Evolutionary conservation across 805 yeast genomes (phyloP).

Genomic region (Kodamaea lidongshanica): DNA sequence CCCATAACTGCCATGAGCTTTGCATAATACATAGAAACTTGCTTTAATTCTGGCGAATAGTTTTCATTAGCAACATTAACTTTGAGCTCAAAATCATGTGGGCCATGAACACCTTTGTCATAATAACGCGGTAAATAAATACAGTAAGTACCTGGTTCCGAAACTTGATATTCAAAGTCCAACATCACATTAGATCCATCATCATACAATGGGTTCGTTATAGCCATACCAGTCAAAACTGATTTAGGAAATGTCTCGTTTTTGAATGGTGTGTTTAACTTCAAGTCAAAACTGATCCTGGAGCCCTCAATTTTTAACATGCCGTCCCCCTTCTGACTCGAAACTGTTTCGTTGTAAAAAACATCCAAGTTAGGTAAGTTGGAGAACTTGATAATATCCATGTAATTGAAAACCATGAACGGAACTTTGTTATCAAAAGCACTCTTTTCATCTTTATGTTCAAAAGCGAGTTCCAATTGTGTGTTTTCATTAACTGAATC

Average conservation of each 20-base stretch:
- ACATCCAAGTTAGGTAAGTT: slow-evolving; percentile 9
- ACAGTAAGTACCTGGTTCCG: slow-evolving; percentile 9
- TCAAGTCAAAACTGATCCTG: slow-evolving; percentile 3
- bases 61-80: slow-evolving; percentile 8
- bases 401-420: slow-evolving; percentile 10
- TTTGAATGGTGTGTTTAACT: slow-evolving; percentile 1
- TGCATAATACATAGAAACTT: slow-evolving; percentile 1
- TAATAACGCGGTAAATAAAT: slow-evolving; percentile 10
- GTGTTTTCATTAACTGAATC: slow-evolving; percentile 7
- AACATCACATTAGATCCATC: neutral
- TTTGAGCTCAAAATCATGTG: slow-evolving; percentile 4
- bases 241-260: slow-evolving; percentile 1
- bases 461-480: slow-evolving; percentile 5
- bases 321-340: slow-evolving; percentile 5
- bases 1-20: slow-evolving; percentile 5
- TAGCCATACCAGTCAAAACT: slow-evolving; percentile 4
- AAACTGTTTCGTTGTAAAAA: slow-evolving; percentile 7
- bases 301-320: slow-evolving; percentile 1
- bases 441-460: slow-evolving; percentile 1
- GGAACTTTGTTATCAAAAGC: slow-evolving; percentile 7
- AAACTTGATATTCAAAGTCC: slow-evolving; percentile 5
- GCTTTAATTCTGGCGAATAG: slow-evolving; percentile 4
- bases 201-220: slow-evolving; percentile 2
- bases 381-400: slow-evolving; percentile 8
- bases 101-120: slow-evolving; percentile 3